Evolutionary conservation across 306 rosid species (phyloP).

Genomic region (Argentina anserina): DNA sequence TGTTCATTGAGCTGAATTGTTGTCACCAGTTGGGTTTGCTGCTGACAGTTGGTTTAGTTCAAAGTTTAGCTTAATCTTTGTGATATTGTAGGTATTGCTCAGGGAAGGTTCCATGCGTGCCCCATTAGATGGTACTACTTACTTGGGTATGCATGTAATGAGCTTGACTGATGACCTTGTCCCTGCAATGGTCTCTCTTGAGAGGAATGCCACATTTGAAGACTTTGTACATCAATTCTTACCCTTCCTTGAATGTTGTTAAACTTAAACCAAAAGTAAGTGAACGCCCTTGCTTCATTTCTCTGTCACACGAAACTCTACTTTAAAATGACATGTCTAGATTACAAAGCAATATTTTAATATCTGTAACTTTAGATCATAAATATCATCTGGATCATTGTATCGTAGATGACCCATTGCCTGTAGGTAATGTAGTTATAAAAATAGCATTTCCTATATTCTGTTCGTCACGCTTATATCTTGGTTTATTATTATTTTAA

Average conservation of each 20-base stretch:
- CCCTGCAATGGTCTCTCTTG: neutral
- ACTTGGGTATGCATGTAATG: neutral
- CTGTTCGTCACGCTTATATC: neutral
- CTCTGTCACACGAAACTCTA: neutral
- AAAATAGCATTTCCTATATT: neutral
- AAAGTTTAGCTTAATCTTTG: neutral
- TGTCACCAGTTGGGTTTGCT: too few relatives aligned
- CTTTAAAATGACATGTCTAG: neutral
- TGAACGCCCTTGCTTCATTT: too few relatives aligned
- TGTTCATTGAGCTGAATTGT: neutral
- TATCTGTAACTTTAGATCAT: too few relatives aligned
- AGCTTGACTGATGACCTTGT: conserved; percentile 10
- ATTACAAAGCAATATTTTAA: neutral
- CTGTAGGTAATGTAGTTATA: neutral
- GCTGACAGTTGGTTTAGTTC: neutral
- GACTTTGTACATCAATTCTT: neutral
- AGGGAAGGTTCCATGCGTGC: neutral
- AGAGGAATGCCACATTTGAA: conserved; percentile 7
- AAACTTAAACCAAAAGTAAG: neutral
- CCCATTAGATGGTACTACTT: neutral
- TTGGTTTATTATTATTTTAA: neutral
- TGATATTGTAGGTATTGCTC: neutral
- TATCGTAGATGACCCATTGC: neutral
- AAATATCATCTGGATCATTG: neutral
- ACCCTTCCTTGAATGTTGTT: neutral